Evolutionary conservation across 495 filamentous ascomycete species (phyloP).

Genomic region (Aspergillus incahuasiensis): DNA sequence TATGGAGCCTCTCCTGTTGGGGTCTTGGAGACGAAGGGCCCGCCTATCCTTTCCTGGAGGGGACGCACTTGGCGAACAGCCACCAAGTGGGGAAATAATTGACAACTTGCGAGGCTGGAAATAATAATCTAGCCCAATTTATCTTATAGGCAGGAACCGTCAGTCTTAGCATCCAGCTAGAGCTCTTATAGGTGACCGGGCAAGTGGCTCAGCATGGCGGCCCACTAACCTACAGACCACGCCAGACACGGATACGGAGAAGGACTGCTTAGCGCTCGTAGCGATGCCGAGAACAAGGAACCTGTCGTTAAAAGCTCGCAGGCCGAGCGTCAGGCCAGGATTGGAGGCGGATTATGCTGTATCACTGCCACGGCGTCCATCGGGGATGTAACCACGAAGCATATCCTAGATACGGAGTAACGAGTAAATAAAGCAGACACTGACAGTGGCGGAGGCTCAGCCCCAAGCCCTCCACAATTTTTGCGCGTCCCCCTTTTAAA

Average conservation of each 20-base stretch:
- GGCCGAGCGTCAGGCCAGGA: not conserved
- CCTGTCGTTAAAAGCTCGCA: no score
- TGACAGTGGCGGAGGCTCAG: constrained; percentile 26
- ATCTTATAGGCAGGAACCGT: not conserved
- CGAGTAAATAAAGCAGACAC: not conserved
- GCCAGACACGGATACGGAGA: constrained; percentile 5
- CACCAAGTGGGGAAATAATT: not conserved
- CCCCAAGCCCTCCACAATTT: constrained; percentile 16
- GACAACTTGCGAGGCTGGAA: constrained; percentile 1
- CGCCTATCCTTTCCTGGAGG: constrained; percentile 11
- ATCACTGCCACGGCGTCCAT: not conserved
- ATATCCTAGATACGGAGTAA: no score
- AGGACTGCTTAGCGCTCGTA: not conserved
- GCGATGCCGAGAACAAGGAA: no score
- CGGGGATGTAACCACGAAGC: not conserved
- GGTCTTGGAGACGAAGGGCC: not conserved
- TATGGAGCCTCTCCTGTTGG: not conserved
- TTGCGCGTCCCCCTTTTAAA: not conserved
- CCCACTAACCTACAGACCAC: not conserved
- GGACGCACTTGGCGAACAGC: not conserved
- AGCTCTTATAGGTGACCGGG: not conserved
- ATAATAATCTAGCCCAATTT: not conserved
- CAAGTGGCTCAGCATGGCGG: not conserved
- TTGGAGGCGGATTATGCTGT: not conserved
- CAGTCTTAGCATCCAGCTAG: not conserved